Percentiles rank a stretch among this genome's conserved stretches.
Conservation (phyloP, 805 yeast species). For the Zygosaccharomyces pseudorouxii region DNA sequence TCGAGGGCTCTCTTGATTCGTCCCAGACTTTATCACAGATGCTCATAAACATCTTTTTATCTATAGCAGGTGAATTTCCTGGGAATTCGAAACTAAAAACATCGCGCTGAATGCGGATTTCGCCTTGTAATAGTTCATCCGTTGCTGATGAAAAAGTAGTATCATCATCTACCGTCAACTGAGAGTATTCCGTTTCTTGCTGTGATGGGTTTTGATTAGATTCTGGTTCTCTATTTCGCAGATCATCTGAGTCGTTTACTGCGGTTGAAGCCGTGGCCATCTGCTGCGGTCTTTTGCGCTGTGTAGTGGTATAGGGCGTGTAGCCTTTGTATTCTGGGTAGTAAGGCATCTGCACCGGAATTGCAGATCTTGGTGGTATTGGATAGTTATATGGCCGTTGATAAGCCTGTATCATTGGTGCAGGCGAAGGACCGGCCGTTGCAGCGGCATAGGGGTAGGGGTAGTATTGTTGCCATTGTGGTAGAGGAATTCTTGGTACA, state of each 20-base stretch:
- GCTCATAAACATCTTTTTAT: conserved; percentile 33
- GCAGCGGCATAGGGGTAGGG: conserved; percentile 6
- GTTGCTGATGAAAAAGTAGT: conserved; percentile 17
- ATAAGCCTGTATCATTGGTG: conserved; percentile 3
- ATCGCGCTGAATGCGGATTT: conserved; percentile 24
- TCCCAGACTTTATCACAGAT: conserved; percentile 36
- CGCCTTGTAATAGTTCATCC: conserved; percentile 22
- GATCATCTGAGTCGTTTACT: conserved; percentile 2
- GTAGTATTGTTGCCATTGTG: conserved; percentile 8
- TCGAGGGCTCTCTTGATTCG: conserved; percentile 19
- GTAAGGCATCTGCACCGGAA: conserved; percentile 15
- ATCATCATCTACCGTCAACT: conserved; percentile 29
- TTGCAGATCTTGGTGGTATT: conserved; percentile 14
- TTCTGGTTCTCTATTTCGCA: background rate
- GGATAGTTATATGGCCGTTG: conserved; percentile 2
- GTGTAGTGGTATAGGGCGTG: conserved; percentile 8
- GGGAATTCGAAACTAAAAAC: conserved; percentile 30
- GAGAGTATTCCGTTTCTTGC: conserved; percentile 22
- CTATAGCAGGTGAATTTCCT: conserved; percentile 16
- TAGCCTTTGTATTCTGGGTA: conserved; percentile 8
- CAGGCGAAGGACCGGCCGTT: conserved; percentile 8
- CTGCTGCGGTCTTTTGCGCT: conserved; percentile 6
- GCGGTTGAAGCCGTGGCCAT: conserved; percentile 3
- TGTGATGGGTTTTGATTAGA: background rate
- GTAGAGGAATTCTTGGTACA: conserved; percentile 10